These are phyloP conservation scores for Cyberlindnera americana DNA, from an alignment of 805 yeast species.

Conservation along the genomic window DNA sequence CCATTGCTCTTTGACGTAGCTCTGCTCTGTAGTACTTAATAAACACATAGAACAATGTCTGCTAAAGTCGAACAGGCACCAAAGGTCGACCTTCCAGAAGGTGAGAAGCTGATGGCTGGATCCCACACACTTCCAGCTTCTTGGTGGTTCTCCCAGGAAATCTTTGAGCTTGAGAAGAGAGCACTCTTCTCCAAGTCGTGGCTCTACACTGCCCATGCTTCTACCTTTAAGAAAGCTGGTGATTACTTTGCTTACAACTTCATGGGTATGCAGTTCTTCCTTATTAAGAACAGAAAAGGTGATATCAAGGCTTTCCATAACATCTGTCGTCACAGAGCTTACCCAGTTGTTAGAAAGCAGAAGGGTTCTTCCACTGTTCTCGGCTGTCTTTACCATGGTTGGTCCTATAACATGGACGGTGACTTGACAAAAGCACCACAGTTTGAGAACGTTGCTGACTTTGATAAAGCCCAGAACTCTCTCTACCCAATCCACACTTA, in stretches of 20 bases:
- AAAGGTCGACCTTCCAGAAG: conserved; percentile 28
- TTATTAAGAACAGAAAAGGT: conserved; percentile 51
- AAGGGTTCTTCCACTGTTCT: conserved; percentile 54
- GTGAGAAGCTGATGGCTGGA: conserved; percentile 29
- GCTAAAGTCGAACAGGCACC: conserved; percentile 26
- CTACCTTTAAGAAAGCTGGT: conserved; percentile 55
- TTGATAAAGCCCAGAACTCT: conserved; percentile 51
- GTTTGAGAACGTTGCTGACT: conserved; percentile 56
- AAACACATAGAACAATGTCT: conserved; percentile 18
- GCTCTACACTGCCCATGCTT: conserved; percentile 49
- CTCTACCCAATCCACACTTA: conserved; percentile 53
- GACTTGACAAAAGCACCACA: conserved; percentile 58
- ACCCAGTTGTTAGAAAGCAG: conserved; percentile 56
- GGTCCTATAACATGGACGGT: conserved; percentile 65
- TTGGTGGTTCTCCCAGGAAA: conserved; percentile 61
- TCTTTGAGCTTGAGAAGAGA: conserved; percentile 55
- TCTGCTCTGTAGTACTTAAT: no score
- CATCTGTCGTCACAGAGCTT: conserved; percentile 63
- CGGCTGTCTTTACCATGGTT: conserved; percentile 63
- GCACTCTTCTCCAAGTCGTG: conserved; percentile 55
- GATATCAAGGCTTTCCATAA: conserved; percentile 58
- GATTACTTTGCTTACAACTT: conserved; percentile 50
- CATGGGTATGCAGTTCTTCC: conserved; percentile 51
- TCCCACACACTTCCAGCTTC: conserved; percentile 60
- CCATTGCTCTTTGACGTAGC: no score